These are phyloP conservation scores for Penicillium frequentans DNA, from an alignment of 2,329 filamentous ascomycete species.

Conservation along the genomic window DNA sequence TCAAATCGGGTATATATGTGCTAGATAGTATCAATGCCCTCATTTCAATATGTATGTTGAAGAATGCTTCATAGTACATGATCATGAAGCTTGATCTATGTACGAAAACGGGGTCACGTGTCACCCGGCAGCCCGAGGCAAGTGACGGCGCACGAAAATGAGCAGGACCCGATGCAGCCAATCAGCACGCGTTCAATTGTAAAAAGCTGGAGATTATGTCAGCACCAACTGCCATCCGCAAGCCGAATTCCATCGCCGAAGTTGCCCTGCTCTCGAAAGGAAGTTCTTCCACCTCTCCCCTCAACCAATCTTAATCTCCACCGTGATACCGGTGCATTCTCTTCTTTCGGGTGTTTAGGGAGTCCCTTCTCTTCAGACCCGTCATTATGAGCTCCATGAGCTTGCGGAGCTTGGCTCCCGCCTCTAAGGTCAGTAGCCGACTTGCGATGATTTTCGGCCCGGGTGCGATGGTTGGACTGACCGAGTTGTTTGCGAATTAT, in stretches of 20 bases:
- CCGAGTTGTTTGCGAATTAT: slow-evolving; percentile 10
- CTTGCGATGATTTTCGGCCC: slow-evolving; percentile 23
- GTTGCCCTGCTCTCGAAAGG: slow-evolving; percentile 15
- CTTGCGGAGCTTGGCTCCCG: slow-evolving; percentile 52
- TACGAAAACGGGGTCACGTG: slow-evolving; percentile 4
- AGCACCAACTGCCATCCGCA: slow-evolving; percentile 25
- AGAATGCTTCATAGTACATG: background rate
- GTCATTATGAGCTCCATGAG: slow-evolving; percentile 51
- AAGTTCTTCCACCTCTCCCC: slow-evolving; percentile 23
- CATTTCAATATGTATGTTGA: background rate
- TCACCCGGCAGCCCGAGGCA: slow-evolving; percentile 1
- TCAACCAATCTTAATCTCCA: slow-evolving; percentile 13
- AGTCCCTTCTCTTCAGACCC: slow-evolving; percentile 29
- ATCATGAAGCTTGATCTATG: background rate
- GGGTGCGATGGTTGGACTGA: slow-evolving; percentile 24
- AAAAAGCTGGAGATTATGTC: slow-evolving; percentile 33
- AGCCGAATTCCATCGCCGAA: slow-evolving; percentile 17
- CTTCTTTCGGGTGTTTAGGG: slow-evolving; percentile 26
- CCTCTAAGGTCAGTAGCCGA: slow-evolving; percentile 45
- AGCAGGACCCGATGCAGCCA: slow-evolving; percentile 1
- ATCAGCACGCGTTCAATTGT: slow-evolving; percentile 5
- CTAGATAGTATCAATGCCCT: background rate
- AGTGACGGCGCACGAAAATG: slow-evolving; percentile 5
- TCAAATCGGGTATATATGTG: background rate
- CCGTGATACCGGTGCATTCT: slow-evolving; percentile 21